phyloP scores from a whole-genome alignment of 495 filamentous ascomycete genomes.

The Margaritispora aquatica region DNA sequence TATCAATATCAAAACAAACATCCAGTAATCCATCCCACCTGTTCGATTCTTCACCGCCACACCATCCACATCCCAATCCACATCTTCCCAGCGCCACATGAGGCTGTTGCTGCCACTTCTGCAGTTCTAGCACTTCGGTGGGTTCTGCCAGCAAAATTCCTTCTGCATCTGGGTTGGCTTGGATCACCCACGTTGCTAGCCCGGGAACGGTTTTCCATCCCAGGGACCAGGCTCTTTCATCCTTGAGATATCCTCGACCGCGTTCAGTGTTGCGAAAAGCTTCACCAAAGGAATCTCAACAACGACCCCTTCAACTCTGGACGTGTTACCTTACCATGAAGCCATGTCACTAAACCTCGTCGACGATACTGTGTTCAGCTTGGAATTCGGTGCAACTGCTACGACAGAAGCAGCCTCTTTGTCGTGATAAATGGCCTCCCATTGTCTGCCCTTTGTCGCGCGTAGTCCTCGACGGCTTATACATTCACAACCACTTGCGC shows the following conservation, averaged over 20 bases:
- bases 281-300: not conserved
- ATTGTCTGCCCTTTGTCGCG: constrained; percentile 11
- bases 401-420: constrained; percentile 1
- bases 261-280: not conserved
- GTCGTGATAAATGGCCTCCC: constrained; percentile 19
- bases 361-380: constrained; percentile 3
- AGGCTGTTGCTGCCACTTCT: not conserved
- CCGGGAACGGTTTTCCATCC: not conserved
- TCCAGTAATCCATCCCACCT: not conserved
- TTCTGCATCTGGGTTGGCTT: not conserved
- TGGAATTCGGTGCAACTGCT: constrained; percentile 14
- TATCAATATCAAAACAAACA: too few species aligned
- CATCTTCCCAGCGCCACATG: too few species aligned
- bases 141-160: not conserved
- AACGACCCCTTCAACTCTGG: not conserved
- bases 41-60: not conserved
- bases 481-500: constrained; percentile 12
- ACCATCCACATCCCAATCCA: too few species aligned
- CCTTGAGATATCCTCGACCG: not conserved
- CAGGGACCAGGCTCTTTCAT: not conserved
- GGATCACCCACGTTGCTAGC: not conserved
- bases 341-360: not conserved
- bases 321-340: not conserved
- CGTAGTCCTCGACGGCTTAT: constrained; percentile 12
- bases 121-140: not conserved